Percentiles rank a stretch among this genome's conserved stretches.
phyloP scores from a whole-genome alignment of 2,329 filamentous ascomycete species.

The Cordyceps javanica region DNA sequence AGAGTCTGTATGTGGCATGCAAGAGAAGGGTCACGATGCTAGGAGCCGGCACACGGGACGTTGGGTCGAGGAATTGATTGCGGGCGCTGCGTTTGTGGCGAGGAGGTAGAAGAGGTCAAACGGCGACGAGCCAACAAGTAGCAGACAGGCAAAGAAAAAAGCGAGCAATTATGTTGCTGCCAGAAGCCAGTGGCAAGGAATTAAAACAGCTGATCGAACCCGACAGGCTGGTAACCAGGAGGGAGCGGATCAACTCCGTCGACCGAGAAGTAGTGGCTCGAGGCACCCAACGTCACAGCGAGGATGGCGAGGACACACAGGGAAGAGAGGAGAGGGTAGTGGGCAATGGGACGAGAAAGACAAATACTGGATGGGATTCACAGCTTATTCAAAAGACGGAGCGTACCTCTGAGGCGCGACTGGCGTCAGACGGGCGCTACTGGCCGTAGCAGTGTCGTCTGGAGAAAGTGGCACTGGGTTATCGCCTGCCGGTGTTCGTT shows the following conservation, averaged over 20 bases:
- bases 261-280: not conserved
- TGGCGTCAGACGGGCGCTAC: slow-evolving; percentile 14
- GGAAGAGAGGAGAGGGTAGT: not conserved
- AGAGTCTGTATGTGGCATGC: not conserved
- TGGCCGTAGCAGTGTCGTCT: slow-evolving; percentile 25
- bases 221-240: not conserved
- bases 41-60: not conserved
- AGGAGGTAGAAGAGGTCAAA: not conserved
- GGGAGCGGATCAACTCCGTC: not conserved
- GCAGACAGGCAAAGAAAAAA: not conserved
- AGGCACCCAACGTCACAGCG: slow-evolving; percentile 4
- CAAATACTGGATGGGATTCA: not conserved
- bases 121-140: not conserved
- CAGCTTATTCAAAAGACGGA: not conserved
- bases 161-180: not conserved
- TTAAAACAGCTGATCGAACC: not conserved
- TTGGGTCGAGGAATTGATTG: not conserved
- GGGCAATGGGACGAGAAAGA: not conserved
- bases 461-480: slow-evolving; percentile 48
- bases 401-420: slow-evolving; percentile 17
- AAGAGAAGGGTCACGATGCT: slow-evolving; percentile 13
- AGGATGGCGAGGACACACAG: not conserved
- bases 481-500: slow-evolving; percentile 52
- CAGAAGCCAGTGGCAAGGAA: not conserved
- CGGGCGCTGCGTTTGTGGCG: not conserved